Evolutionary conservation across 306 rosid species (phyloP).

Genomic region (Rosa lucieae): DNA sequence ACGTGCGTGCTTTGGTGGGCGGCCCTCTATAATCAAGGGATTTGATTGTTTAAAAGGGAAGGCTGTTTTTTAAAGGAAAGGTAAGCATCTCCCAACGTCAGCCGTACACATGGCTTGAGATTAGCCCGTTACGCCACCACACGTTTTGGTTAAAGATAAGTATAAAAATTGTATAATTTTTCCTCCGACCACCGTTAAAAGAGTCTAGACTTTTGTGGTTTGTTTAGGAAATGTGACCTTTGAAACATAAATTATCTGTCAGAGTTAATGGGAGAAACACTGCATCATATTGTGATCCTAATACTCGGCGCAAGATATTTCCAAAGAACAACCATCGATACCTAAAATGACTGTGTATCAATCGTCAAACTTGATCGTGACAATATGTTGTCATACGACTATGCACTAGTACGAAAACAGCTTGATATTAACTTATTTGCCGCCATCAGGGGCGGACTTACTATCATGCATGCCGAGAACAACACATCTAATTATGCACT

Average conservation of each 20-base stretch:
- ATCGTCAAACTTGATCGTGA: not conserved
- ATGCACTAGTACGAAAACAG: too few relatives aligned
- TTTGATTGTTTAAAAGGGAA: not conserved
- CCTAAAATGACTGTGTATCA: too few relatives aligned
- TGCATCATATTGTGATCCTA: too few relatives aligned
- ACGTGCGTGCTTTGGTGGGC: slow-evolving; percentile 8
- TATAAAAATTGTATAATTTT: not conserved
- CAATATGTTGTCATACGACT: too few relatives aligned
- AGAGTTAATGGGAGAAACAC: too few relatives aligned
- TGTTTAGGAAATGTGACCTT: not conserved
- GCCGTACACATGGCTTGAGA: slow-evolving; percentile 15
- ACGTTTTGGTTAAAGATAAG: not conserved
- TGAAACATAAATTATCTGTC: not conserved
- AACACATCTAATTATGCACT: too few relatives aligned
- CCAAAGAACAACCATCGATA: too few relatives aligned
- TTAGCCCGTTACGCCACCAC: not conserved
- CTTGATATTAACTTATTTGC: too few relatives aligned
- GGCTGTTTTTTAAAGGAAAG: slow-evolving; percentile 4
- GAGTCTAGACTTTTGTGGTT: not conserved
- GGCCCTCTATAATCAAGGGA: not conserved
- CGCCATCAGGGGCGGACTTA: too few relatives aligned
- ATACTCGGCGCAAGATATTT: too few relatives aligned
- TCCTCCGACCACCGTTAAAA: not conserved
- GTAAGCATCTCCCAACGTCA: not conserved
- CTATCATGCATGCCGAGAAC: too few relatives aligned